Evolutionary conservation across 352 stramenopile genomes (phyloP), one percentile per base, ranked within the genome.

Genomic region (Globisporangium spiculum): DNA sequence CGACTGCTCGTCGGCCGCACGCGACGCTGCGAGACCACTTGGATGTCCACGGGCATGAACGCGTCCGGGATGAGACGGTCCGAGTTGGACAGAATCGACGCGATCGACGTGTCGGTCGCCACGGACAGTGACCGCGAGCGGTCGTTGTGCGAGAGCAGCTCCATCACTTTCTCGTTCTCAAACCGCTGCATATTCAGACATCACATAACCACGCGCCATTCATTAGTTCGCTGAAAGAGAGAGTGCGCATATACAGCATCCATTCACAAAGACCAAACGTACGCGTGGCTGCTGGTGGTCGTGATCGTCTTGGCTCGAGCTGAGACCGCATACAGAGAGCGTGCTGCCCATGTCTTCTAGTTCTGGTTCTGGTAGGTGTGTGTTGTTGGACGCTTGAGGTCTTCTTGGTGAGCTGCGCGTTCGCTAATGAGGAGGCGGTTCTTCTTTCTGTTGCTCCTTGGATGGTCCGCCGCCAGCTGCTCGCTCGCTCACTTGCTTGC

Each of bases 1-100:
- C 65, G 38, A 14, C 34, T 71, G 74, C 58, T 73, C 61, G 50
- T 68, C n/a, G 61, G 60, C 4, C 74, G 66, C 60, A 81, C 76
- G 22, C 80, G 75, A 2, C 78, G 73, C 60, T 87, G 79, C 22
- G 79, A 86, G 46, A 89, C 50, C 55, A 89, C 79, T n/a, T 89
- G 79, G 54, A 89, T 89, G 75, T 89, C 81, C 41, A 84, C 77
- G 22, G 81, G 78, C 78, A 78, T 52, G 57, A 78, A 89, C 53
- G 75, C 80, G 27, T 89, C 81, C 18, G 81, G 81, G 58, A 89
- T 80, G n/a, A 89, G 76, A 22, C 70, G 67, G 57, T 88, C 79
- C 56, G 80, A 85, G 68, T 75, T 82, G n/a, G 79, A 86, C 46
- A 89, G 61, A 62, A 89, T 89, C 57, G 81, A 89, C 22, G 79